Conservation (phyloP, 345 rosid species). For the Eucalyptus sp. region DNA sequence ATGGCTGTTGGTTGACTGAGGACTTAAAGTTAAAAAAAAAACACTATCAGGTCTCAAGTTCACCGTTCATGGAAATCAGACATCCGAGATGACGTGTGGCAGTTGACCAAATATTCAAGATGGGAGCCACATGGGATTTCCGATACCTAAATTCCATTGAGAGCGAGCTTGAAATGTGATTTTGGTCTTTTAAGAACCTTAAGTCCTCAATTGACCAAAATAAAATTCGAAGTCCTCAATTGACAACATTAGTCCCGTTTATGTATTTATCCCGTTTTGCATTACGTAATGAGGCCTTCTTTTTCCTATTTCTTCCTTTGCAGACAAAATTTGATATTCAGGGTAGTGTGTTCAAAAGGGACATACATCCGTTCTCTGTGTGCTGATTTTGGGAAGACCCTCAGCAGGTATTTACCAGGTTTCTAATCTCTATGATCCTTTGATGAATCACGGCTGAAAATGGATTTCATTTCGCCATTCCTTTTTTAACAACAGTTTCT, state of each 20-base stretch:
- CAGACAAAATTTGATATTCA: slow-evolving; percentile 88
- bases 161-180: not conserved
- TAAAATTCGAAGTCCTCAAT: not conserved
- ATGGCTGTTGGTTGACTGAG: not conserved
- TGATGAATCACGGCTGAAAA: not conserved
- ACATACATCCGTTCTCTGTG: slow-evolving; percentile 91
- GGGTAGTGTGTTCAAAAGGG: slow-evolving; percentile 83
- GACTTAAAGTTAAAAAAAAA: not conserved
- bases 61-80: not conserved
- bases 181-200: not conserved
- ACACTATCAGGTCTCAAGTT: not conserved
- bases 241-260: not conserved
- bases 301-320: slow-evolving; percentile 2
- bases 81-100: not conserved
- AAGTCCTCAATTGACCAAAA: not conserved
- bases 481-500: not conserved
- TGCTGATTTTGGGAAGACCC: slow-evolving; percentile 89
- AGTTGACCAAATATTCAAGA: not conserved
- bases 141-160: not conserved
- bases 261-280: not conserved
- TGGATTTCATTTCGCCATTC: not conserved
- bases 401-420: slow-evolving; percentile 46
- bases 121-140: not conserved
- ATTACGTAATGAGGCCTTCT: not conserved
- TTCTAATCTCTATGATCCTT: not conserved